phyloP scores from a whole-genome alignment of 371 early-diverging fungal genomes.

The Sporodiniella umbellata region DNA sequence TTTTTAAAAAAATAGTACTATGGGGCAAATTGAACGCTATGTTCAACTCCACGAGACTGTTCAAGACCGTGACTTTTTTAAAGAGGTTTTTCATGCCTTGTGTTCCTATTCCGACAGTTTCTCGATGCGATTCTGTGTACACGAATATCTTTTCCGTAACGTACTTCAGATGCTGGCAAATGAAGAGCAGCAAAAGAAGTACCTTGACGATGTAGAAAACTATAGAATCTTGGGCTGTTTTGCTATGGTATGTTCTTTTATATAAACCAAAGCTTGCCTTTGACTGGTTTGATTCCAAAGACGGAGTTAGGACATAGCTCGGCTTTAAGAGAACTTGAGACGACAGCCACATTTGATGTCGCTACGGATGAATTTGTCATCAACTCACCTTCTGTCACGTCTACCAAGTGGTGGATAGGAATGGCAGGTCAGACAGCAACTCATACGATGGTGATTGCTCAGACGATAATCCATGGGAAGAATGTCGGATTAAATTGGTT shows the following conservation, averaged over 20 bases:
- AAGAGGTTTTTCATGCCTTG: slow-evolving; percentile 13
- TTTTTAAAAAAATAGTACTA: slow-evolving; percentile 42
- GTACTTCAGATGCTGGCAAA: slow-evolving; percentile 58
- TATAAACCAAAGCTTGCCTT: background rate
- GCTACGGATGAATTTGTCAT: slow-evolving; percentile 77
- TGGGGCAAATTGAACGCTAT: slow-evolving; percentile 59
- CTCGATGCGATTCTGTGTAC: slow-evolving; percentile 63
- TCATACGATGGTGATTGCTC: slow-evolving; percentile 62
- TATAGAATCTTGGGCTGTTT: slow-evolving; percentile 64
- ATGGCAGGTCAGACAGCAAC: slow-evolving; percentile 82
- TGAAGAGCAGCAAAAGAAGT: slow-evolving; percentile 52
- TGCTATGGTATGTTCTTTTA: slow-evolving; percentile 55
- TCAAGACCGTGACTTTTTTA: slow-evolving; percentile 9
- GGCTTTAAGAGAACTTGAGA: slow-evolving; percentile 86
- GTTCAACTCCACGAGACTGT: slow-evolving; percentile 19
- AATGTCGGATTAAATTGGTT: slow-evolving; percentile 79
- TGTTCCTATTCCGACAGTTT: slow-evolving; percentile 57
- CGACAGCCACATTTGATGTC: slow-evolving; percentile 81
- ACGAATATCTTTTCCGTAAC: slow-evolving; percentile 54
- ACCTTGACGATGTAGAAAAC: slow-evolving; percentile 50
- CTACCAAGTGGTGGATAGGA: slow-evolving; percentile 96
- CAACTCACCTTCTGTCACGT: slow-evolving; percentile 80
- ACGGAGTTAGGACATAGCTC: slow-evolving; percentile 76
- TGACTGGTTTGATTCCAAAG: slow-evolving; percentile 23
- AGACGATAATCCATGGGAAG: slow-evolving; percentile 68